Evolutionary conservation across 352 stramenopile genomes (phyloP).

Genomic region (Globisporangium abappressorium): DNA sequence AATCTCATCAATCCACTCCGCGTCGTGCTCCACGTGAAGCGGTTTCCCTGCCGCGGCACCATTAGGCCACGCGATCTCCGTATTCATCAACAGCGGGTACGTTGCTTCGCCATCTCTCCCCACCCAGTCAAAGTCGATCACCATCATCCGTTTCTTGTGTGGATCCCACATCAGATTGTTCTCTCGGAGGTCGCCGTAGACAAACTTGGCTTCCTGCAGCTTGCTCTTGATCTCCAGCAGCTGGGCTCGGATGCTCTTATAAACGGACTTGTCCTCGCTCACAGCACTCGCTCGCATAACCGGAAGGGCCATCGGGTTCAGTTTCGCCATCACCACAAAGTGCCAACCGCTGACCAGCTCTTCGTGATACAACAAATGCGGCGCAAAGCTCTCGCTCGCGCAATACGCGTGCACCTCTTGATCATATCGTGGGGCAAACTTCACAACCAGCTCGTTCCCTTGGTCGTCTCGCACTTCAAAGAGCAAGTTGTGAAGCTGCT

Average conservation of each 20-base stretch:
- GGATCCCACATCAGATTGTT: constrained; percentile 26
- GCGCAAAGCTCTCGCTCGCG: constrained; percentile 18
- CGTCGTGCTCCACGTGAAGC: background rate
- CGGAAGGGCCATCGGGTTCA: constrained; percentile 12
- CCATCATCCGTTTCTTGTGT: constrained; percentile 26
- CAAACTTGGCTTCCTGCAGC: constrained; percentile 10
- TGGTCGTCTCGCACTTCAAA: constrained; percentile 19
- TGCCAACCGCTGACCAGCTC: constrained; percentile 20
- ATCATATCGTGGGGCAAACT: constrained; percentile 23
- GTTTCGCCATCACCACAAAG: no score
- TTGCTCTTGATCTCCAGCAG: constrained; percentile 15
- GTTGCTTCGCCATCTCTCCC: constrained; percentile 21
- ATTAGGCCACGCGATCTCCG: constrained; percentile 19
- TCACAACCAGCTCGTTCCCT: constrained; percentile 21
- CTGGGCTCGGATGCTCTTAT: constrained; percentile 11
- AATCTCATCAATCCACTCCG: background rate
- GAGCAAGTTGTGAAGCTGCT: constrained; percentile 18
- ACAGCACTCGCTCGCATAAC: constrained; percentile 18
- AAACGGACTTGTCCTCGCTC: background rate
- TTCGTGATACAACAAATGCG: constrained; percentile 20
- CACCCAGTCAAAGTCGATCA: constrained; percentile 35
- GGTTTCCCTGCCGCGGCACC: constrained; percentile 16
- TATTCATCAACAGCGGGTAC: constrained; percentile 29
- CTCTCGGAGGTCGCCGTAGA: constrained; percentile 16
- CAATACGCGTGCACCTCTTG: constrained; percentile 24